These are phyloP conservation scores for Phyllachora maydis DNA, from an alignment of 2,329 filamentous ascomycete genomes.

Conservation along the genomic window DNA sequence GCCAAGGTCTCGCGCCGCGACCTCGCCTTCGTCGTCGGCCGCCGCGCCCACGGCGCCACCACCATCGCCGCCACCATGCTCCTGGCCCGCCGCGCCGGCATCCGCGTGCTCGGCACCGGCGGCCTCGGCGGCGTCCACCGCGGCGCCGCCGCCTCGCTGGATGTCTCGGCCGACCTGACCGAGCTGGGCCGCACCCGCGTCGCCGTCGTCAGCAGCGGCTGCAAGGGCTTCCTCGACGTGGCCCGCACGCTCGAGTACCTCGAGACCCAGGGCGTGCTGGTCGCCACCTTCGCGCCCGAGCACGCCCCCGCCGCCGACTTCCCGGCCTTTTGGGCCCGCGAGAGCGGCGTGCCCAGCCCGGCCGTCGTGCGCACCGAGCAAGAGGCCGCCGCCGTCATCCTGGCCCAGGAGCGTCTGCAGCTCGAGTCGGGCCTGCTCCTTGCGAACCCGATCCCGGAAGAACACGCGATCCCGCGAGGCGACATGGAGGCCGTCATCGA, in stretches of 20 bases:
- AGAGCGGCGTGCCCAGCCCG: conserved; percentile 68
- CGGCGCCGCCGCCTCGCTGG: conserved; percentile 69
- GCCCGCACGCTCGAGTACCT: conserved; percentile 65
- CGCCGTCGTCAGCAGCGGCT: conserved; percentile 73
- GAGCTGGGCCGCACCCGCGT: conserved; percentile 81
- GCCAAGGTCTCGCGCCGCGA: conserved; percentile 78
- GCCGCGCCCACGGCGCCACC: conserved; percentile 65
- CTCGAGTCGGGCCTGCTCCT: conserved; percentile 69
- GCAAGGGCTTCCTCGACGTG: conserved; percentile 92
- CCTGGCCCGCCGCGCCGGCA: conserved; percentile 67
- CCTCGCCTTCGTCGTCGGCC: conserved; percentile 57
- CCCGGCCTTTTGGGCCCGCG: conserved; percentile 79
- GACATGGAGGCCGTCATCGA: conserved; percentile 53
- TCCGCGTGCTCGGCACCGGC: conserved; percentile 84
- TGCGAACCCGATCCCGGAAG: conserved; percentile 66
- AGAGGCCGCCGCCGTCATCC: conserved; percentile 77
- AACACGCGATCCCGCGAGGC: conserved; percentile 45
- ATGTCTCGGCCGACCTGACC: conserved; percentile 86
- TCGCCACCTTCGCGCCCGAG: conserved; percentile 79
- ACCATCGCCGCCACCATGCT: conserved; percentile 90
- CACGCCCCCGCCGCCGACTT: conserved; percentile 56
- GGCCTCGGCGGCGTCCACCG: conserved; percentile 89
- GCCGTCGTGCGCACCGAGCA: conserved; percentile 51
- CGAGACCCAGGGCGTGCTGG: conserved; percentile 54
- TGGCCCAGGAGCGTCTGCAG: conserved; percentile 51